Evolutionary conservation across 805 yeast species (phyloP), one percentile per base, ranked within the genome.

Genomic region (Candida stauntonica): DNA sequence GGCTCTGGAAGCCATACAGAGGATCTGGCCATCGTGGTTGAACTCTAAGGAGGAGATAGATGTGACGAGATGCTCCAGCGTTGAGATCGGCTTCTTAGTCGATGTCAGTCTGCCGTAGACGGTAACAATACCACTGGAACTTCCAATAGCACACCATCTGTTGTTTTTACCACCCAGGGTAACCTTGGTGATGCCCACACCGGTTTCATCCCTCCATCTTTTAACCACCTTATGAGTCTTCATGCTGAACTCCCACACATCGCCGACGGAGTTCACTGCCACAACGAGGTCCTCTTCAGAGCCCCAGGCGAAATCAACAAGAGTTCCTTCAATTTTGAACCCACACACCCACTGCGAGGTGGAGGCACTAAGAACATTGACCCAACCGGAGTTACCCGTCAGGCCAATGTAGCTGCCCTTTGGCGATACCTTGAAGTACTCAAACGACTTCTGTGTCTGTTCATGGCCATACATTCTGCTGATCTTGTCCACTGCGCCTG

Each of bases 401-500:
- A 93, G 63, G 2, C 87, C 95, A 26, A 93, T 66, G 48, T 66
- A 82, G 26, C 63, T 64, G 13, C 97, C 96, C 48, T 73, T 72
- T 0, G 81, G 81, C 17, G 93, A 84, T 14, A 85, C 44, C 55
- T 79, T 79, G 63, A 93, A 91, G 52, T 81, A 73, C 60, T 93
- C 99, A 72, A 88, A 86, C 8, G 94, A 81, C 50, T 75, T 74
- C 66, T 91, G 98, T 26, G 81, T 77, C 26, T 72, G 66, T 55
- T 86, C 96, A 55, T 89, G 95, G 4, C 99, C 99, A 58, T 89
- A 91, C 71, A 91, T 64, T 61, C 96, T 77, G 38, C 85, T 77
- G 29, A 93, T 78, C 63, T 89, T 93, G 48, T 88, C 95, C 31
- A 88, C 77, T 15, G 67, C 70, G 11, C 91, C 88, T 2, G 73